These are phyloP conservation scores for Wickerhamiella kazuoi DNA, from an alignment of 805 yeast genomes.

Conservation along the genomic window DNA sequence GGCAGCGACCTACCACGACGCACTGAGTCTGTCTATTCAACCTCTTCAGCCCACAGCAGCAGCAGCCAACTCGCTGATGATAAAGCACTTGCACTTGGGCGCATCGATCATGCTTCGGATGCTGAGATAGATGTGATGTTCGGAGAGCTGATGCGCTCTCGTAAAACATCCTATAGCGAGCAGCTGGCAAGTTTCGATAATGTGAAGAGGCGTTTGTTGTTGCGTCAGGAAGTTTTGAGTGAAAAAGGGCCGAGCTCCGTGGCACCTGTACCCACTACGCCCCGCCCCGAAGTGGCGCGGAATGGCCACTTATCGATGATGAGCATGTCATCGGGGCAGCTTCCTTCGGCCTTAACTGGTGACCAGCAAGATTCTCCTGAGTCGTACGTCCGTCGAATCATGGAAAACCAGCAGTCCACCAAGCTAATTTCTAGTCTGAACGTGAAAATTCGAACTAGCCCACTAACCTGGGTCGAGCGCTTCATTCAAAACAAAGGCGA, in stretches of 20 bases:
- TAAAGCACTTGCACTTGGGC: not conserved
- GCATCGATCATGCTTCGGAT: slow-evolving; percentile 2
- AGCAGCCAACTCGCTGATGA: not conserved
- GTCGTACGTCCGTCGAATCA: slow-evolving; percentile 54
- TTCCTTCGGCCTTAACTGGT: not conserved
- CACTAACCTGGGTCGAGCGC: slow-evolving; percentile 59
- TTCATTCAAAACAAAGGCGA: slow-evolving; percentile 75
- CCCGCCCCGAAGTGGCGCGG: not conserved
- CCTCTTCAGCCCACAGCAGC: not conserved
- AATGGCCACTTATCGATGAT: not conserved
- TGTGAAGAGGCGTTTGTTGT: slow-evolving; percentile 80
- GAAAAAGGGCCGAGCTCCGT: slow-evolving; percentile 25
- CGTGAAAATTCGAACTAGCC: slow-evolving; percentile 86
- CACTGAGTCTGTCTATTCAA: not conserved
- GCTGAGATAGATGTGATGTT: slow-evolving; percentile 54
- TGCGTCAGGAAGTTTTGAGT: slow-evolving; percentile 67
- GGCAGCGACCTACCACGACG: not conserved
- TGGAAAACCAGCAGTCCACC: slow-evolving; percentile 49
- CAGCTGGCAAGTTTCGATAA: slow-evolving; percentile 60
- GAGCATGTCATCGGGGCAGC: not conserved
- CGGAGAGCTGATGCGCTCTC: slow-evolving; percentile 45
- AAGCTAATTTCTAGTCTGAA: slow-evolving; percentile 66
- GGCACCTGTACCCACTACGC: not conserved
- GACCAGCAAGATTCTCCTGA: slow-evolving; percentile 36
- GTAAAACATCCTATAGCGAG: slow-evolving; percentile 56